These are phyloP conservation scores for Fusarium mangiferae DNA, from an alignment of 2,329 filamentous ascomycete species.

Conservation along the genomic window DNA sequence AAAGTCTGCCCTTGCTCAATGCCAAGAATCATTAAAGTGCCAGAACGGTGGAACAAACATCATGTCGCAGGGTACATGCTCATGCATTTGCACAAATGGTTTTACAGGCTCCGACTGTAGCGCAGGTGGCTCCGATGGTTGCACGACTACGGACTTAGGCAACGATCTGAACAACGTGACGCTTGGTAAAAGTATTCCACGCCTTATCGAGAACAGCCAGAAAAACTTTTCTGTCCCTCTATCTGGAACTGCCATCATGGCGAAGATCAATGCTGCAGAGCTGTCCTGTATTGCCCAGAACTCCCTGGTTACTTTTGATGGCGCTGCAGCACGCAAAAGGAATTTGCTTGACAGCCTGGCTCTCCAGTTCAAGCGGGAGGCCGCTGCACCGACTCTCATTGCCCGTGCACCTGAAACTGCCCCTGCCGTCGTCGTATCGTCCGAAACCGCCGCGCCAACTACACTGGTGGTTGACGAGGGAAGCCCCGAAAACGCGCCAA, in stretches of 20 bases:
- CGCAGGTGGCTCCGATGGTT: slow-evolving; percentile 58
- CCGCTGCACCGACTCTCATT: slow-evolving; percentile 8
- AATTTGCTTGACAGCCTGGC: slow-evolving; percentile 43
- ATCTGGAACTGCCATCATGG: slow-evolving; percentile 74
- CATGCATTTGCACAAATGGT: slow-evolving; percentile 89
- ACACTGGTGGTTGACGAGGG: slow-evolving; percentile 39
- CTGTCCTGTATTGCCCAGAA: slow-evolving; percentile 89
- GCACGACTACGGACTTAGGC: slow-evolving; percentile 61
- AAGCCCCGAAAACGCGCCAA: slow-evolving; percentile 25
- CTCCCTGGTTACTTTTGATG: slow-evolving; percentile 85
- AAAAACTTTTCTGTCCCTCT: slow-evolving; percentile 81
- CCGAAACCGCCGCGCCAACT: slow-evolving; percentile 28
- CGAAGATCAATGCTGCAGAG: slow-evolving; percentile 78
- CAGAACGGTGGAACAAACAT: slow-evolving; percentile 84
- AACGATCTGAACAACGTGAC: slow-evolving; percentile 73
- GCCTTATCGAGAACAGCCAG: slow-evolving; percentile 73
- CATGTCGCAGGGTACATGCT: slow-evolving; percentile 74
- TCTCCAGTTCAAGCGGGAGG: slow-evolving; percentile 27
- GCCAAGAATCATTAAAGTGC: slow-evolving; percentile 72
- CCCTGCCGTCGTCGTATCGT: slow-evolving; percentile 34
- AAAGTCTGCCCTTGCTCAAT: slow-evolving; percentile 58
- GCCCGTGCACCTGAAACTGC: slow-evolving; percentile 17
- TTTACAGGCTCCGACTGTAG: slow-evolving; percentile 74
- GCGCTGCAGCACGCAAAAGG: slow-evolving; percentile 54
- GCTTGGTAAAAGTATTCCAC: slow-evolving; percentile 80